These are phyloP conservation scores for Mortierella sp. DNA, from an alignment of 371 early-diverging fungal genomes.

Conservation along the genomic window DNA sequence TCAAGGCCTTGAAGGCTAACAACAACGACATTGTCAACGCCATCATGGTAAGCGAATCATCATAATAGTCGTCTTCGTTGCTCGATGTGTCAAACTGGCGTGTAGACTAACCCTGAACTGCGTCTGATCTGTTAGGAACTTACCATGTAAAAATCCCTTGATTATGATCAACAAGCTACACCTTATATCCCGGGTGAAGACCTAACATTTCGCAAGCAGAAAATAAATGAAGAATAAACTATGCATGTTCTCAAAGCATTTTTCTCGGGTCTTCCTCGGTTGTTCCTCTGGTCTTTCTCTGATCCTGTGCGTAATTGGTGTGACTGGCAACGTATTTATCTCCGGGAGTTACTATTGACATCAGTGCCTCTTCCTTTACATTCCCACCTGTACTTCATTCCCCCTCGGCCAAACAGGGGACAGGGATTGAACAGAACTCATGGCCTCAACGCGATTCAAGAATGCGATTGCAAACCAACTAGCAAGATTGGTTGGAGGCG, in stretches of 20 bases:
- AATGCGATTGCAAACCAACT: conserved; percentile 60
- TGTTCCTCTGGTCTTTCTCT: no score
- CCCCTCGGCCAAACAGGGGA: no score
- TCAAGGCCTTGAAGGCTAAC: conserved; percentile 91
- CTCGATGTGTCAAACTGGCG: neutral
- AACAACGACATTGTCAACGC: conserved; percentile 95
- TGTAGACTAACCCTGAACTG: conserved; percentile 1
- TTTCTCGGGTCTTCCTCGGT: no score
- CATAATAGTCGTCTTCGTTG: neutral
- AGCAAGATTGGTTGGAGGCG: conserved; percentile 38
- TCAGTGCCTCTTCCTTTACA: neutral
- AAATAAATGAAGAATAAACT: no score
- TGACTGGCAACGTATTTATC: no score
- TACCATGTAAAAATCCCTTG: conserved; percentile 40
- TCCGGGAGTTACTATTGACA: no score
- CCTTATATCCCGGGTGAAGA: no score
- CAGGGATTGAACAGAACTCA: conserved; percentile 1
- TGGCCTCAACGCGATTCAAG: conserved; percentile 58
- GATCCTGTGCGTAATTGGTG: neutral
- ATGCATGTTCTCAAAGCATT: no score
- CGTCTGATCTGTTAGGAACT: conserved; percentile 11
- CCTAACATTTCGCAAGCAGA: no score
- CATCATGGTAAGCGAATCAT: conserved; percentile 73
- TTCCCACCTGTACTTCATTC: no score
- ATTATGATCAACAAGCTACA: neutral